Conservation (phyloP, 768 basidiomycete species). For the Daedalea quercina region DNA sequence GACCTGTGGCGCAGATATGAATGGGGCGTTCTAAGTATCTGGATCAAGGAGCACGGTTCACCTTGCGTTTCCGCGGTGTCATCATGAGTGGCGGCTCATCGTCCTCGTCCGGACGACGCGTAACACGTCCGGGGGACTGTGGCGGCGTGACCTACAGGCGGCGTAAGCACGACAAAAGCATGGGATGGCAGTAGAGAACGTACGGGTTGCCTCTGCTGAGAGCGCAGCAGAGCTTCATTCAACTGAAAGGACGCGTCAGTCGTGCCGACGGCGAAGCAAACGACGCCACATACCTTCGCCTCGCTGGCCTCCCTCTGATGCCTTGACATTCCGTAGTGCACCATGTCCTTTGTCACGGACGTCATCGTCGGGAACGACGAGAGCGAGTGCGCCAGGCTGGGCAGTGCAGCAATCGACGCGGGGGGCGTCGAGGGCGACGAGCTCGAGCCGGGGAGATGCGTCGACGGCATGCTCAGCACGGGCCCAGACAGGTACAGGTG, state of each 20-base stretch:
- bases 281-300: conserved; percentile 17
- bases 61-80: conserved; percentile 15
- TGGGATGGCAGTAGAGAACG: neutral
- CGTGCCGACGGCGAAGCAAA: neutral
- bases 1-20: neutral
- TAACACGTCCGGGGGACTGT: conserved; percentile 5
- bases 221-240: conserved; percentile 18
- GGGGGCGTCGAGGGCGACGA: conserved; percentile 3
- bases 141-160: conserved; percentile 1
- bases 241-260: conserved; percentile 11
- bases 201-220: conserved; percentile 15
- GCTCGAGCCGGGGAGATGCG: conserved; percentile 1
- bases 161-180: neutral
- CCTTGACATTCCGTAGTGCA: conserved; percentile 19
- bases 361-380: conserved; percentile 24
- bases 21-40: neutral
- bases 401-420: conserved; percentile 19
- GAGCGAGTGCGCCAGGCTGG: conserved; percentile 24
- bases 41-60: neutral
- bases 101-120: conserved; percentile 12
- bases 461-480: neutral
- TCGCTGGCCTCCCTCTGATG: conserved; percentile 21
- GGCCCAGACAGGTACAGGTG: neutral
- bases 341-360: conserved; percentile 22
- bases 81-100: conserved; percentile 19